These are phyloP conservation scores for Ballota nigra DNA, from an alignment of 257 asterid species.

Conservation along the genomic window DNA sequence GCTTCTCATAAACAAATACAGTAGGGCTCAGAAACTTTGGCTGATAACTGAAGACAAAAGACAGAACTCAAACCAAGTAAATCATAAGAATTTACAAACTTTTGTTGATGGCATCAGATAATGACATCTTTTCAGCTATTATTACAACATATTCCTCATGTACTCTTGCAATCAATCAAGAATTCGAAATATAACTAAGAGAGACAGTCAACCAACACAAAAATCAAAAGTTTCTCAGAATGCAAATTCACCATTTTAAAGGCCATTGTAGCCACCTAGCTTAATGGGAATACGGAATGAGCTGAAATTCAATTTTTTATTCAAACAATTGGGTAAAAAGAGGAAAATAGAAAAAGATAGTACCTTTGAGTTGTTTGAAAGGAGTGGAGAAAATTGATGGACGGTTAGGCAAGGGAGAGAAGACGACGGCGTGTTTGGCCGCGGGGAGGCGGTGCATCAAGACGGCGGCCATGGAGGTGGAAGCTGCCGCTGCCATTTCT, in stretches of 20 bases:
- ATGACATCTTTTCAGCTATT: background rate
- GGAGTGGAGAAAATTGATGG: conserved; percentile 29
- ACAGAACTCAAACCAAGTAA: background rate
- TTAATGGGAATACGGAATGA: background rate
- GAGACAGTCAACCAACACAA: background rate
- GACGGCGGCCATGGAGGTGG: conserved; percentile 80
- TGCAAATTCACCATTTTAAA: background rate
- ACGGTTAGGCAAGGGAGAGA: conserved; percentile 50
- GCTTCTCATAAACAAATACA: background rate
- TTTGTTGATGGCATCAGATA: background rate
- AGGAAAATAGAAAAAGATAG: background rate
- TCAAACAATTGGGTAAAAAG: background rate
- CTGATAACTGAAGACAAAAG: background rate
- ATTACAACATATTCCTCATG: background rate
- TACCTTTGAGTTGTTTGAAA: conserved; percentile 53
- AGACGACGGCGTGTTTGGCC: conserved; percentile 30
- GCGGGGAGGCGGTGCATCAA: conserved; percentile 47
- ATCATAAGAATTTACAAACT: background rate
- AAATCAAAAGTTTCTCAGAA: background rate
- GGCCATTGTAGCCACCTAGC: background rate
- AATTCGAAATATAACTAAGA: background rate
- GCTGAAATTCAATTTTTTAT: background rate
- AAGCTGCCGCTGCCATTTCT: conserved; percentile 75
- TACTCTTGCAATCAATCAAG: conserved; percentile 17
- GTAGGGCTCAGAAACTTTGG: background rate